Evolutionary conservation across 352 stramenopile species (phyloP), one percentile per base, ranked within the genome.

Genomic region (Thalassiosira livingstoniorum): DNA sequence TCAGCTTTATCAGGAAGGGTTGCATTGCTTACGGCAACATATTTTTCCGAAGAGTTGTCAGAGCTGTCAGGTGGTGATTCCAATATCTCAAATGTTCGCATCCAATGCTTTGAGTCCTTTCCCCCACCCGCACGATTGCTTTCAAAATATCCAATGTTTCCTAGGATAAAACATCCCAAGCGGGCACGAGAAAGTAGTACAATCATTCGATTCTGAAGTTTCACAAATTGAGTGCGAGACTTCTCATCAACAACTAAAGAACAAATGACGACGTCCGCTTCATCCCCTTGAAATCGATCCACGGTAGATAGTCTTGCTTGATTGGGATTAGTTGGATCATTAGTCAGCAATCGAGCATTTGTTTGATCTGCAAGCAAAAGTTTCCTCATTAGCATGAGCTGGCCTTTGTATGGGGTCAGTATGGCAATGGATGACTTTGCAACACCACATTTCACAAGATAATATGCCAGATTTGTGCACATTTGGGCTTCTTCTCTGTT

Each of bases 231-330:
- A 2, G 92, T 96, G n/a, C 85, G 89, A 53, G 94, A 96, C 60
- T 96, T 97, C 10, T 93, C 92, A 69, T 97, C 95, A 31, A 97
- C 96, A 54, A 97, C 95, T 25, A 97, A 78, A 25, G 92, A 96
- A 11, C 95, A 88, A 64, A 97, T 94, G n/a, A 97, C 91, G 39
- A 97, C 82, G 75, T 97, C 95, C 13, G 92, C 93, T 87, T 97
- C 95, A 57, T 97, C 95, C 21, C 95, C 95, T 85, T 97, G 65
- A 39, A 97, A 97, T n/a, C 94, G 87, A 82, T 97, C 95, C 4
- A 97, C 93, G 0, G 95, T 97, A 4, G 94, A 96, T 1, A 97
- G 51, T 29, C 88, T 88, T 39, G 77, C 75, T 63, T 80, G 84
- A 32, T 76, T 78, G 68, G 1, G n/a, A 34, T 84, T 55, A 23